Base-by-base conservation (phyloP, 2,329 filamentous ascomycete species). In the Chalaropsis thielavioides region DNA sequence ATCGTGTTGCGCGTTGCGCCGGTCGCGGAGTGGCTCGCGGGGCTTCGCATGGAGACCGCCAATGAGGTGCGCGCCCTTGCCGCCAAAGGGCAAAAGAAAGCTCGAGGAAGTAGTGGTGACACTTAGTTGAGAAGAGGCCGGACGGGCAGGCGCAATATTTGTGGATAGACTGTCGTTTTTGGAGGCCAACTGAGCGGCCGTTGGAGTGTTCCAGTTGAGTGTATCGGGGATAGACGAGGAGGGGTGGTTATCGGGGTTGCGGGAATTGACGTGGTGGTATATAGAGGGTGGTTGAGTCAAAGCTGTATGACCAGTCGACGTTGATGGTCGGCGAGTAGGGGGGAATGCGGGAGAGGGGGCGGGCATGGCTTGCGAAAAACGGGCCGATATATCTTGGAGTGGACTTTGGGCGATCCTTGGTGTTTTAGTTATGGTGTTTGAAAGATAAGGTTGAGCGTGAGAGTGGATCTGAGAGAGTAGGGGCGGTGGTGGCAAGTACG, bases 191-290 rank as follows among this genome's bases (percentile, higher is more conserved):
- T 49, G 64, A 31, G 64, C 11, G 78, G 76, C 66, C 76, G 76
- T 56, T 76, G 68, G 24, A 76, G 70, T 76, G 27, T 73, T 74
- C 81, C 80, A 84, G 70, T 75, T 75, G 68, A 83, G 72, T 3
- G 82, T 84, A 73, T 85, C 82, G 17, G 81, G 81, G 67, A 85
- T 73, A 3, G 79, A 79, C n/a, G n/a, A n/a, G 41, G 72, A 73
- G n/a, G 76, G 74, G 11, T 72, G 72, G 13, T 68, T 54, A 5
- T 63, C 68, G 17, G 73, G 69, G 66, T 70, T 72, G 51, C 69
- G 62, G 31, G 72, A 49, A 13, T 19, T 24, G 38, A 35, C 38
- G 19, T 43, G 49, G 49, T 51, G 40, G 51, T 17, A 22, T 13
- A 60, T 4, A 38, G 54, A n/a, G 8, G 54, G 54, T 10, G 15